Base-by-base conservation (phyloP, 75 land plant genomes). In the Picea glauca region DNA sequence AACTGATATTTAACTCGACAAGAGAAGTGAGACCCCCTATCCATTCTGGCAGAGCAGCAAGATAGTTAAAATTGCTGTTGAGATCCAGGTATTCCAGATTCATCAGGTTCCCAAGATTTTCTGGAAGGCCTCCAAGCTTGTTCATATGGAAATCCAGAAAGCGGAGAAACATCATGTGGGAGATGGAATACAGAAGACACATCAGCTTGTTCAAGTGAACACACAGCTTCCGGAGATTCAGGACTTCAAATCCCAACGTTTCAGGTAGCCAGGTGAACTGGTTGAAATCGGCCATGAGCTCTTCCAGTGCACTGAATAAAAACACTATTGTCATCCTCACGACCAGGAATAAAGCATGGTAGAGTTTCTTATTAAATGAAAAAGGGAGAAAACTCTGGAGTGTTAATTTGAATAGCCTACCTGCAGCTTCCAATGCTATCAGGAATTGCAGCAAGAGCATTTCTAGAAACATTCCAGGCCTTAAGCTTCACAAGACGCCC, bases 271-370 rank as follows among this genome's bases (percentile, higher is more conserved):
- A 58, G 0, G 73, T 84, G 68, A 93, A 85, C 72, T 92, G 81
- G 80, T 93, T 93, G 89, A 93, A 90, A 85, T 91, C 88, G 78
- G 87, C 90, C 56, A 80, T 84, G 76, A 93, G 78, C 58, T 89
- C 91, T 78, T 84, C 86, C 76, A 93, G 78, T 9, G 85, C 64
- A 61, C 94, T 92, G 88, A 54, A 33, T 4, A 0, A 76, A 14
- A 7, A 57, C 0, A 15, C 1, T 1, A 76, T 40, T 35, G 46
- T 60, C 26, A 30, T 8, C n/a, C n/a, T n/a, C n/a, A n/a, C 14
- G 31, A 12, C 26, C 9, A 58, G 23, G 8, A 62, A 4, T 18
- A 40, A 17, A 60, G 13, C 0, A 11, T 0, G 78, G 23, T 5
- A 38, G 17, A 1, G 66, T 1, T 63, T 57, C 63, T 18, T 15